Evolutionary conservation across 2,329 filamentous ascomycete genomes (phyloP).

Genomic region (Sporothrix brasiliensis): DNA sequence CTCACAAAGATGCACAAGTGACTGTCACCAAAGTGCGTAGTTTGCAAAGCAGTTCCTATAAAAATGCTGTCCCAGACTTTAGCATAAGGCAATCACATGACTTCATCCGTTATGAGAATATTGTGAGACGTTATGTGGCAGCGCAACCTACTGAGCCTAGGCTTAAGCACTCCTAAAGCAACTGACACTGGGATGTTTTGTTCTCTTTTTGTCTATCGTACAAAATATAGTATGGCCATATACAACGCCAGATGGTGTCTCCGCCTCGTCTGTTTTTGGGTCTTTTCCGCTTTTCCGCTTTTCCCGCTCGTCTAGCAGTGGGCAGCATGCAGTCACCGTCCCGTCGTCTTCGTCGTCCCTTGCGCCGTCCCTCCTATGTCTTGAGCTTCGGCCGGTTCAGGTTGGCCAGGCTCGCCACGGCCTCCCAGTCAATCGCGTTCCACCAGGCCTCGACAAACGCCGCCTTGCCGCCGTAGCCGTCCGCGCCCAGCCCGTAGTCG

Average conservation of each 20-base stretch:
- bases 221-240: constrained; percentile 22
- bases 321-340: constrained; percentile 24
- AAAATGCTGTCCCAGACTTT: too few relatives aligned
- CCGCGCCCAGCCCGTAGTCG: constrained; percentile 67
- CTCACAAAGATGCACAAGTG: not conserved
- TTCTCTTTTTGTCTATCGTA: constrained; percentile 30
- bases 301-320: too few relatives aligned
- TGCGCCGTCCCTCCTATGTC: constrained; percentile 20
- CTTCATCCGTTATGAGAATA: not conserved
- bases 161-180: too few relatives aligned
- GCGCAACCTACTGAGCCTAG: too few relatives aligned
- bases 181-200: not conserved
- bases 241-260: constrained; percentile 4
- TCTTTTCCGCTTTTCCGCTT: constrained; percentile 11
- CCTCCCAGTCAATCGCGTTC: constrained; percentile 81
- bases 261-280: not conserved
- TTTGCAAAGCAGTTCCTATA: too few relatives aligned
- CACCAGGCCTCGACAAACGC: constrained; percentile 82
- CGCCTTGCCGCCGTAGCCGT: constrained; percentile 71
- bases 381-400: constrained; percentile 38
- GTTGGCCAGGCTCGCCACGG: constrained; percentile 58
- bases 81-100: constrained; percentile 1
- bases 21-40: too few relatives aligned
- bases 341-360: constrained; percentile 23
- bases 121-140: not conserved